Evolutionary conservation across 768 basidiomycete genomes (phyloP).

Genomic region (Cubamyces lactineus): DNA sequence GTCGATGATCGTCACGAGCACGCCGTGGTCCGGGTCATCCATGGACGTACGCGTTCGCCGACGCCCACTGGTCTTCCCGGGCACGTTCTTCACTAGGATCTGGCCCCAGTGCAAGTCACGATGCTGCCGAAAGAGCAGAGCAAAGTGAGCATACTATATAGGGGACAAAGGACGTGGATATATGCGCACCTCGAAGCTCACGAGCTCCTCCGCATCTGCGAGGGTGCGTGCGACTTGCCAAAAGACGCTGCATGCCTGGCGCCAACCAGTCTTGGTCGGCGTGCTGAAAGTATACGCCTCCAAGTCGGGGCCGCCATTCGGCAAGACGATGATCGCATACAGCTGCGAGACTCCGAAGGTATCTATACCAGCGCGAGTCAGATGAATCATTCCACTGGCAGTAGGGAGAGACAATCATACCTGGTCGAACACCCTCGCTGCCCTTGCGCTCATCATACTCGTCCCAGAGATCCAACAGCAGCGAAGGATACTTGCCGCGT

Average conservation of each 20-base stretch:
- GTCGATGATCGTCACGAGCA: conserved; percentile 88
- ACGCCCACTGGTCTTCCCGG: conserved; percentile 33
- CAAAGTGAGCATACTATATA: no score
- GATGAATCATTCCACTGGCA: conserved; percentile 7
- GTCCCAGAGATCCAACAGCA: conserved; percentile 86
- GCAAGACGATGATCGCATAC: conserved; percentile 89
- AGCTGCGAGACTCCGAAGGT: conserved; percentile 74
- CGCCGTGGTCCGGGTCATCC: conserved; percentile 69
- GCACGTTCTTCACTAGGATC: conserved; percentile 73
- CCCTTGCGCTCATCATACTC: conserved; percentile 74
- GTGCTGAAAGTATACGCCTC: conserved; percentile 78
- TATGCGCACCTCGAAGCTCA: conserved; percentile 80
- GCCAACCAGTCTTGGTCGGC: conserved; percentile 68
- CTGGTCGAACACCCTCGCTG: conserved; percentile 84
- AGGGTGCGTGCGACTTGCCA: conserved; percentile 87
- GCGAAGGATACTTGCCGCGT: conserved; percentile 79
- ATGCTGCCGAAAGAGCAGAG: no score
- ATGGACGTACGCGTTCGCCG: conserved; percentile 45
- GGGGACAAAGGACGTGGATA: background rate
- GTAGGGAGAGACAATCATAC: conserved; percentile 43
- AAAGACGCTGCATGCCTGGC: conserved; percentile 85
- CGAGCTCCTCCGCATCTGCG: conserved; percentile 75
- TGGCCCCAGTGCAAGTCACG: conserved; percentile 99
- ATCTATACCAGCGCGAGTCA: conserved; percentile 48
- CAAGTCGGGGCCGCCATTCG: conserved; percentile 89